Evolutionary conservation across 2,329 filamentous ascomycete genomes (phyloP).

Genomic region (Taxawa tesnikishii): DNA sequence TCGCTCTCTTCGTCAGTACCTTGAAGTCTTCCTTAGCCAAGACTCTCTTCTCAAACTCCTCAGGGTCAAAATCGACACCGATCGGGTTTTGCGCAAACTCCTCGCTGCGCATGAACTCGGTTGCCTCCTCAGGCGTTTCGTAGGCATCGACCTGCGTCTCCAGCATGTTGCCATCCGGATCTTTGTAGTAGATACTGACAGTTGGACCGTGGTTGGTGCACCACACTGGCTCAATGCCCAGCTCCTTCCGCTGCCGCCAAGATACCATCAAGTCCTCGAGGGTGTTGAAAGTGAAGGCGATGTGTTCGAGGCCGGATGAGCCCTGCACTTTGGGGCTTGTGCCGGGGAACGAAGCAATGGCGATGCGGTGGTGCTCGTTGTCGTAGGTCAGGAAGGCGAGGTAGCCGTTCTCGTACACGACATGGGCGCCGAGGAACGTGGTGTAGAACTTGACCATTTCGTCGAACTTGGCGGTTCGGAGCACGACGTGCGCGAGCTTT

Average conservation of each 20-base stretch:
- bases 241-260: slow-evolving; percentile 12
- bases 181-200: slow-evolving; percentile 13
- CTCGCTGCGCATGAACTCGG: slow-evolving; percentile 24
- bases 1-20: slow-evolving; percentile 7
- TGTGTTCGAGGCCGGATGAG: slow-evolving; percentile 13
- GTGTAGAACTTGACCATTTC: slow-evolving; percentile 14
- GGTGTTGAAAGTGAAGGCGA: slow-evolving; percentile 14
- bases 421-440: slow-evolving; percentile 13
- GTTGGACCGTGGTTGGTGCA: slow-evolving; percentile 15
- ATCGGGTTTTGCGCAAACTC: slow-evolving; percentile 31
- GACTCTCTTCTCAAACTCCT: slow-evolving; percentile 24
- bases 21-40: slow-evolving; percentile 13
- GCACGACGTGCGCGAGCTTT: slow-evolving; percentile 16
- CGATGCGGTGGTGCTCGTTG: slow-evolving; percentile 17
- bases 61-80: slow-evolving; percentile 32
- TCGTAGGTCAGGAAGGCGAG: slow-evolving; percentile 15
- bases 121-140: slow-evolving; percentile 20
- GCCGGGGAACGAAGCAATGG: slow-evolving; percentile 9
- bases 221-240: slow-evolving; percentile 12
- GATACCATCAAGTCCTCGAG: slow-evolving; percentile 11
- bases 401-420: slow-evolving; percentile 10
- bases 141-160: slow-evolving; percentile 14
- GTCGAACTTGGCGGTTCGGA: slow-evolving; percentile 13
- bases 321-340: slow-evolving; percentile 7
- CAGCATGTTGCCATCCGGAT: slow-evolving; percentile 13